A percentile compares a stretch with the other conserved stretches of the same genome.
Evolutionary conservation across 2,329 filamentous ascomycete genomes (phyloP).

Genomic region (Knufia fluminis): DNA sequence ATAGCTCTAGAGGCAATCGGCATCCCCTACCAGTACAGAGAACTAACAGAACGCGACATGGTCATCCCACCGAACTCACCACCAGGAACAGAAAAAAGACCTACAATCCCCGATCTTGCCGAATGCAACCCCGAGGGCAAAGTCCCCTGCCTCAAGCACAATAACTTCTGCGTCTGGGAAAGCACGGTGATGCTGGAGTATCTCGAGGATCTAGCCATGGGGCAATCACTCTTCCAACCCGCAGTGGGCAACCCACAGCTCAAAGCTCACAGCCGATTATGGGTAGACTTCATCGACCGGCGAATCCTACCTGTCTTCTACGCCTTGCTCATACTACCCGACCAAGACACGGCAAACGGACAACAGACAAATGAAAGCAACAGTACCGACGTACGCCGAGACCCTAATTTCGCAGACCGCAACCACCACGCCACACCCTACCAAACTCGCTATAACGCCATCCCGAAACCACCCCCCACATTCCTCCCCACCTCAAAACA

Average conservation of each 20-base stretch:
- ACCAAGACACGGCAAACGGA: not conserved
- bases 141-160: slow-evolving; percentile 68
- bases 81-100: slow-evolving; percentile 32
- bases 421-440: not conserved
- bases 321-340: slow-evolving; percentile 46
- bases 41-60: slow-evolving; percentile 40
- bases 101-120: slow-evolving; percentile 48
- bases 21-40: slow-evolving; percentile 74
- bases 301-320: slow-evolving; percentile 71
- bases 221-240: slow-evolving; percentile 52
- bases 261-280: slow-evolving; percentile 66
- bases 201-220: slow-evolving; percentile 62
- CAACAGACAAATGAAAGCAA: not conserved
- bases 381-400: slow-evolving; percentile 2
- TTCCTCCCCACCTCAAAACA: not conserved
- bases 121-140: slow-evolving; percentile 68
- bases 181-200: slow-evolving; percentile 80
- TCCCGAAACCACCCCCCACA: not conserved
- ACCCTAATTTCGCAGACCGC: not conserved
- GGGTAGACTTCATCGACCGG: slow-evolving; percentile 74
- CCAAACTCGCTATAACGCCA: not conserved
- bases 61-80: slow-evolving; percentile 10
- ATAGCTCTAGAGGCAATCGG: slow-evolving; percentile 75
- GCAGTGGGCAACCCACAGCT: slow-evolving; percentile 50
- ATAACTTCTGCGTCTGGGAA: slow-evolving; percentile 74